Evolutionary conservation across 2,329 filamentous ascomycete species (phyloP).

Genomic region (Sporothrix pallida): DNA sequence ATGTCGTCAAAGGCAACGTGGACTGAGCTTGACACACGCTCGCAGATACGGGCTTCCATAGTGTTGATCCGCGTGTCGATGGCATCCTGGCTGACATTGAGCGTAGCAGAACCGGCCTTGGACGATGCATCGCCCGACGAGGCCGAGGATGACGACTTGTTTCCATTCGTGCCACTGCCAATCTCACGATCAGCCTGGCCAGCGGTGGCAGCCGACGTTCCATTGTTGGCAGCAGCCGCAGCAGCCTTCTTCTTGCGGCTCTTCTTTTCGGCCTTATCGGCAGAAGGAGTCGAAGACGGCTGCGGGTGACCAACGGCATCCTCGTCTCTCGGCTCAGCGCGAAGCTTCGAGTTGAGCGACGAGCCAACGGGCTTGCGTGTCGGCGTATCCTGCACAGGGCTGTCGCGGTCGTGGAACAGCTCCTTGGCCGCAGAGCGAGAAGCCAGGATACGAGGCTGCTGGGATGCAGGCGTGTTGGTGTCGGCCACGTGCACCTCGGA

Average conservation of each 20-base stretch:
- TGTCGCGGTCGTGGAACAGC: slow-evolving; percentile 41
- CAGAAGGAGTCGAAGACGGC: slow-evolving; percentile 29
- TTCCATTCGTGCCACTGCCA: not conserved
- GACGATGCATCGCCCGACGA: slow-evolving; percentile 40
- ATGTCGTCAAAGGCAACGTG: slow-evolving; percentile 57
- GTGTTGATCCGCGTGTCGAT: slow-evolving; percentile 61
- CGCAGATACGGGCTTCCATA: slow-evolving; percentile 59
- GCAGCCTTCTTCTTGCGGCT: slow-evolving; percentile 69
- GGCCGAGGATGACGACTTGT: not conserved
- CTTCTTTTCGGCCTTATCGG: slow-evolving; percentile 68
- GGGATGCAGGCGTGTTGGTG: slow-evolving; percentile 37
- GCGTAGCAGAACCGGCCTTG: slow-evolving; percentile 28
- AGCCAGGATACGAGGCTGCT: slow-evolving; percentile 44
- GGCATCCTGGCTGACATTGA: slow-evolving; percentile 47
- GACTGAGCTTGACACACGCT: slow-evolving; percentile 56
- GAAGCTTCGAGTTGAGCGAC: slow-evolving; percentile 48
- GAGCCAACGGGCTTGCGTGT: slow-evolving; percentile 45
- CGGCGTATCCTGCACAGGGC: slow-evolving; percentile 43
- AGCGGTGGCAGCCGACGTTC: slow-evolving; percentile 40
- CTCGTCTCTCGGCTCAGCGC: slow-evolving; percentile 56
- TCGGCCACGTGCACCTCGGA: slow-evolving; percentile 45
- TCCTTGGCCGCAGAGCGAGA: slow-evolving; percentile 48
- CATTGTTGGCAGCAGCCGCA: slow-evolving; percentile 44
- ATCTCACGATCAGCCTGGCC: slow-evolving; percentile 50
- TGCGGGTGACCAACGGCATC: slow-evolving; percentile 43